A percentile compares a stretch with the other conserved stretches of the same genome.
These are phyloP conservation scores for Lodderomyces beijingensis DNA, from an alignment of 1,139 yeast genomes.

Conservation along the genomic window DNA sequence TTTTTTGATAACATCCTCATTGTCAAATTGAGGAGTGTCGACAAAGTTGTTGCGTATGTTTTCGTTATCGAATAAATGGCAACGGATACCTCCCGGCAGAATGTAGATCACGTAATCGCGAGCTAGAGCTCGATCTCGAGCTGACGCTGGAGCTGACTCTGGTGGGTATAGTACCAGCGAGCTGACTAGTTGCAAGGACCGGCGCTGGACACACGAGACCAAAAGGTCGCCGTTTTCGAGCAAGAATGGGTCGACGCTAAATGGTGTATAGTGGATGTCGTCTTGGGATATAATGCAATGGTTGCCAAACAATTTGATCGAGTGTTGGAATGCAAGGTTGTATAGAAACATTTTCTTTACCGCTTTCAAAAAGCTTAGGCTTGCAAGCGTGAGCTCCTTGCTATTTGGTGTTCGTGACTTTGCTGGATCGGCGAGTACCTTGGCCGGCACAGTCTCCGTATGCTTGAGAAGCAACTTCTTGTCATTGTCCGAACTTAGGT, in stretches of 20 bases:
- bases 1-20: conserved; percentile 45
- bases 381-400: conserved; percentile 37
- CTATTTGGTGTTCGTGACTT: conserved; percentile 11
- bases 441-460: conserved; percentile 19
- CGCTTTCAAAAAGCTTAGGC: conserved; percentile 57
- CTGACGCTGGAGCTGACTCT: conserved; percentile 17
- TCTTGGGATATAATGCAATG: conserved; percentile 30
- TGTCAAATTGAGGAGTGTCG: conserved; percentile 8
- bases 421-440: conserved; percentile 20
- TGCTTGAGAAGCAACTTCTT: conserved; percentile 1
- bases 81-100: conserved; percentile 74
- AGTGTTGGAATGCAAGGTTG: conserved; percentile 37
- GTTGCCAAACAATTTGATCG: conserved; percentile 52
- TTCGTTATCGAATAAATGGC: conserved; percentile 45
- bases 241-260: conserved; percentile 55
- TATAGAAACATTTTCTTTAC: conserved; percentile 51
- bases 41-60: conserved; percentile 12
- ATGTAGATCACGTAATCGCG: conserved; percentile 50
- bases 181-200: conserved; percentile 28
- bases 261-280: conserved; percentile 16
- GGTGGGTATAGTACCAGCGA: conserved; percentile 16
- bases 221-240: conserved; percentile 51
- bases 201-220: conserved; percentile 22
- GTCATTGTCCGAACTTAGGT: conserved; percentile 1
- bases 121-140: too few relatives aligned